phyloP scores from a whole-genome alignment of 2,329 filamentous ascomycete genomes.

The Verticillium dahliae region DNA sequence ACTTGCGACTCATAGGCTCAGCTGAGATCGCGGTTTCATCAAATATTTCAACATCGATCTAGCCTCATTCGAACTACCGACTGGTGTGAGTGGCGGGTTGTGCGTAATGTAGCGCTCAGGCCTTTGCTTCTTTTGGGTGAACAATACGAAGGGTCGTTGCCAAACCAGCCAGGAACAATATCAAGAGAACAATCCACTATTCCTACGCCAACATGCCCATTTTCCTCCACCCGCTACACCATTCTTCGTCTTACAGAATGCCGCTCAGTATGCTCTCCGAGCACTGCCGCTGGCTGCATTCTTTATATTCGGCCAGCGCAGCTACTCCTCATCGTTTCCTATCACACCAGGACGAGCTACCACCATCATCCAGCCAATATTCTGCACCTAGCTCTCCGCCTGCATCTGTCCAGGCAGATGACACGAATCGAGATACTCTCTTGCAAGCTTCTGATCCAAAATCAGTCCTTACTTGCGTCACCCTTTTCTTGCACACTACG shows the following conservation, averaged over 20 bases:
- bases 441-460: neutral
- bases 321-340: neutral
- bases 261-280: neutral
- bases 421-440: neutral
- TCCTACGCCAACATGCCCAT: neutral
- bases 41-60: too few species aligned
- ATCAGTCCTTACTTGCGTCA: neutral
- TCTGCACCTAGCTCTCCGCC: neutral
- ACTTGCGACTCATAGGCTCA: too few species aligned
- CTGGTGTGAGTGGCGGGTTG: neutral
- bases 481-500: neutral
- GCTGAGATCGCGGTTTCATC: too few species aligned
- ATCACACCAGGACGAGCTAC: neutral
- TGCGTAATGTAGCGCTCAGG: neutral
- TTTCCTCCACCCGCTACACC: neutral
- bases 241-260: neutral
- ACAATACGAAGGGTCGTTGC: conserved; percentile 4
- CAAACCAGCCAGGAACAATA: conserved; percentile 7
- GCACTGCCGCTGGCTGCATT: neutral
- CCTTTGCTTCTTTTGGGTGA: neutral
- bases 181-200: conserved; percentile 7
- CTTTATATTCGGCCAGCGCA: neutral
- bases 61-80: too few species aligned
- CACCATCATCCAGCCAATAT: neutral
- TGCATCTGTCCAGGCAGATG: neutral